Evolutionary conservation across 768 basidiomycete species (phyloP), one percentile per base, ranked within the genome.

Genomic region (Cystobasidium ongulense): DNA sequence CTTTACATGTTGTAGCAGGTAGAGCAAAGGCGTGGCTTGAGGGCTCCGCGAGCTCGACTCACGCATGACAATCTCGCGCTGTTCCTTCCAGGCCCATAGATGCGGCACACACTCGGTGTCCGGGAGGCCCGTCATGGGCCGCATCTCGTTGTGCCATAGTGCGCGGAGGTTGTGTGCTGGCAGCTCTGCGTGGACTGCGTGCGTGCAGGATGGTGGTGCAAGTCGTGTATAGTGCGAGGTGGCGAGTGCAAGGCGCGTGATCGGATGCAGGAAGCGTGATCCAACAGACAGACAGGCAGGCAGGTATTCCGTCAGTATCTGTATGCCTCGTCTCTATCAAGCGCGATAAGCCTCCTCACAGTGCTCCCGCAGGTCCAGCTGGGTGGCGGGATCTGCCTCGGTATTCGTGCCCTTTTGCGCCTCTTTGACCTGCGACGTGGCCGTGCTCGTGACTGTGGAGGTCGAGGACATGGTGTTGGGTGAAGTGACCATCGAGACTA

Each of bases 131-230:
- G 25, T 46, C 31, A 66, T 53, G 7, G 72, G 36, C 23, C 72
- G 29, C 72, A 74, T 74, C 72, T 74, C 72, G 50, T 66, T 74
- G 36, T 74, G 72, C 72, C 72, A 74, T 35, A 74, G 18, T 25
- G 72, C 72, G 17, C 72, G 41, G 15, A 74, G 63, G 29, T 53
- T 63, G 13, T 63, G 64, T 23, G 50, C 46, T 50, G 72, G 72
- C 23, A 74, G 63, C 29, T 74, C 72, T 17, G 62, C 43, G 39
- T 63, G 72, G 63, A 74, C 71, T 72, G 35, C 27, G n/a, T 50
- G 46, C 3, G 21, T 21, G n/a, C 8, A 21, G 5, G 46, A 50
- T 50, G n/a, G 46, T 17, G 3, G 8, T 17, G 39, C 15, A 4
- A 50, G 10, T n/a, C 46, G 18, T 50, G 39, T 41, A 18, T 18